A percentile compares a stretch with the other conserved stretches of the same genome.
Conservation (phyloP, 495 filamentous ascomycete species). For the Tirmania nivea region DNA sequence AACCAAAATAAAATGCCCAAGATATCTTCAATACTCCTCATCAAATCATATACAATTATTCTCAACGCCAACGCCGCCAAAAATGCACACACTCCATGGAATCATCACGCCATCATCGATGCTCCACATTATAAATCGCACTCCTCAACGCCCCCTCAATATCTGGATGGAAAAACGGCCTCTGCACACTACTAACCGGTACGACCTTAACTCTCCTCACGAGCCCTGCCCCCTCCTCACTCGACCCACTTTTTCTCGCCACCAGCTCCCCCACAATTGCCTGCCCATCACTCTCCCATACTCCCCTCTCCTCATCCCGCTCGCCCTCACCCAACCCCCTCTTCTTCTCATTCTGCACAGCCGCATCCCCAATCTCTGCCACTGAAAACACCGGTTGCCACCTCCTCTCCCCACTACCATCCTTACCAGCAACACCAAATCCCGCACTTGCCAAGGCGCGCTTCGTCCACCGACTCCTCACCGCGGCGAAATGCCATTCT, state of each 20-base stretch:
- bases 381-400: constrained; percentile 97
- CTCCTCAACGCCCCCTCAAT: constrained; percentile 79
- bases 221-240: constrained; percentile 39
- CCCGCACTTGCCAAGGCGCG: constrained; percentile 78
- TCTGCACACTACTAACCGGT: constrained; percentile 61
- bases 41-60: too few species aligned
- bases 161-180: constrained; percentile 89
- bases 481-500: constrained; percentile 88
- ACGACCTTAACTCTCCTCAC: constrained; percentile 28
- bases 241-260: constrained; percentile 21
- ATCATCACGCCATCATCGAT: not conserved
- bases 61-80: too few species aligned
- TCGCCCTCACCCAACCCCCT: constrained; percentile 32
- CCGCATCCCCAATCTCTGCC: constrained; percentile 47
- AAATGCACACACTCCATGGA: not conserved
- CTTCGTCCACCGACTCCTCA: constrained; percentile 96
- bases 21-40: too few species aligned
- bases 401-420: constrained; percentile 25
- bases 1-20: too few species aligned
- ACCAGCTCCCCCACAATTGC: constrained; percentile 27
- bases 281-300: constrained; percentile 21
- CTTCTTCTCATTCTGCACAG: constrained; percentile 31
- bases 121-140: constrained; percentile 56
- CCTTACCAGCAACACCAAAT: constrained; percentile 60
- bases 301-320: constrained; percentile 24